Evolutionary conservation across 1,139 yeast species (phyloP), one percentile per base, ranked within the genome.

Genomic region (Komagataea norvegica): DNA sequence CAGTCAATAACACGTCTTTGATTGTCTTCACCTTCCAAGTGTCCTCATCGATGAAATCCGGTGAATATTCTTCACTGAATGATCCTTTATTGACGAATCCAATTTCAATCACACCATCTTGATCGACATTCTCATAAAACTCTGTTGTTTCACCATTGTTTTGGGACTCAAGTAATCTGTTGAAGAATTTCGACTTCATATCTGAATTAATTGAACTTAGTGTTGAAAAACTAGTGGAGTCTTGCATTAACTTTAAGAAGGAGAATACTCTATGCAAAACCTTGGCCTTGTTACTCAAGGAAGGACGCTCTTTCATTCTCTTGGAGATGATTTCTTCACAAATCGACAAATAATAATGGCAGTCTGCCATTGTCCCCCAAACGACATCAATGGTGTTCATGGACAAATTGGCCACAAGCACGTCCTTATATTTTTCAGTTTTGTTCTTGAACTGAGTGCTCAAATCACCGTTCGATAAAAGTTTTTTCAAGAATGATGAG

Each of bases 341-440:
- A 54, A 88, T 78, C 37, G 77, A 73, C 40, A 87, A 67, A 59
- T 86, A 85, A 42, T 78, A 72, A 44, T 78, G 77, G 50, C 95
- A 85, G 49, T 85, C 94, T 43, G 82, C 81, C 93, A 84, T 85
- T 2, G 93, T 81, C 2, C 96, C 95, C 85, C 94, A 83, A 8
- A 85, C 91, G 40, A 85, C 79, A 61, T 87, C 95, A 39, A 87
- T 86, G 17, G 89, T 79, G 35, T 81, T 85, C 95, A 87, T 85
- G 3, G 93, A 79, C 62, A 87, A 69, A 16, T 86, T 80, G 0
- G 95, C 93, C 36, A 88, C 83, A 25, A 87, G 61, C 6, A 86
- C 85, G 55, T 87, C 95, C 55, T 87, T 86, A 57, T 86, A 86
- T 55, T 83, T 81, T 50, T 84, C 93, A 32, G 68, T 65, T 18